Conservation (phyloP, 257 asterid species). For the Misopates orontium region DNA sequence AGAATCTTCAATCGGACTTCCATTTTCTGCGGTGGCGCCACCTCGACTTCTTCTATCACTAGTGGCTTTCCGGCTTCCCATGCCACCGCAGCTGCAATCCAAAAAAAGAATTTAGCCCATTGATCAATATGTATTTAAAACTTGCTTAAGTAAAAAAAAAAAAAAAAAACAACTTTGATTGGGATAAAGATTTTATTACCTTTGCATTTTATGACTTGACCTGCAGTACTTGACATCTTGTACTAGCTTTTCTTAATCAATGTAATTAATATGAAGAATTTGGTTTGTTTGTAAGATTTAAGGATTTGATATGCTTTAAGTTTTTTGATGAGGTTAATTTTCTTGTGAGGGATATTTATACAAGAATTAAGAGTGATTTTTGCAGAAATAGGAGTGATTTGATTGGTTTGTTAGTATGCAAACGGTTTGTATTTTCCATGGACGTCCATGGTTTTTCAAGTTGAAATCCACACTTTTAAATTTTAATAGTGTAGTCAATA, state of each 20-base stretch:
- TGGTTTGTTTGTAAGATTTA: not conserved
- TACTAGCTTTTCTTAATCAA: too few relatives aligned
- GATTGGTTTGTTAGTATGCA: not conserved
- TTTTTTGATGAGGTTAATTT: conserved; percentile 25
- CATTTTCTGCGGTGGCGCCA: conserved; percentile 79
- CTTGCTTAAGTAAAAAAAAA: too few relatives aligned
- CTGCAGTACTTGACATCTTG: conserved; percentile 51
- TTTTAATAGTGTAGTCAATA: too few relatives aligned
- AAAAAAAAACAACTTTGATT: too few relatives aligned
- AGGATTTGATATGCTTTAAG: not conserved
- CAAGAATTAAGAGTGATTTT: not conserved
- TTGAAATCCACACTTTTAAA: too few relatives aligned
- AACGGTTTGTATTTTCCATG: not conserved
- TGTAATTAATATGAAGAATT: too few relatives aligned
- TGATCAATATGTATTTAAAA: too few relatives aligned
- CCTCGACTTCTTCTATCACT: conserved; percentile 73
- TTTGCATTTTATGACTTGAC: conserved; percentile 68
- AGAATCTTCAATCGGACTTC: conserved; percentile 73
- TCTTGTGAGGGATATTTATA: conserved; percentile 20
- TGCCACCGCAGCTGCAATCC: conserved; percentile 56
- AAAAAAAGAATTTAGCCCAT: not conserved
- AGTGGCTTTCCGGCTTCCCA: conserved; percentile 78
- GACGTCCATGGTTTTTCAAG: conserved; percentile 8
- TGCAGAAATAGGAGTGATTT: not conserved
- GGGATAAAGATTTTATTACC: conserved; percentile 32